Evolutionary conservation across 345 rosid species (phyloP), one percentile per base, ranked within the genome.

Genomic region (Rhodomyrtus tomentosa): DNA sequence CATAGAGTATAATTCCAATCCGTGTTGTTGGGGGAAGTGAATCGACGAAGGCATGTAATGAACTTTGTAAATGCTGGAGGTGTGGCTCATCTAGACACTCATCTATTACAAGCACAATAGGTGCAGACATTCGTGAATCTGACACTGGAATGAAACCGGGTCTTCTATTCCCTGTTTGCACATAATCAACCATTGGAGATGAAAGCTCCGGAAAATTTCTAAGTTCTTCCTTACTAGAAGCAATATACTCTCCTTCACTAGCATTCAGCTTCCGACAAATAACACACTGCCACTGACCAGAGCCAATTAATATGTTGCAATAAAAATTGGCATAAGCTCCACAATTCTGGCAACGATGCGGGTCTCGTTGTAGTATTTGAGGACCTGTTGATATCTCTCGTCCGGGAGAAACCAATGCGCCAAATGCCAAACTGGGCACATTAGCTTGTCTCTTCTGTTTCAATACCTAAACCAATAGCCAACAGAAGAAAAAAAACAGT

Each of bases 261-360:
- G 91, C 96, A 89, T 95, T 94, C 90, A 98, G 84, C 74, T 82
- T 90, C 85, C 85, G 58, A 89, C 98, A 98, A 84, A 98, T 91
- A 58, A 96, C 91, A 79, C 99, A 98, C 85, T 98, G 98, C 99
- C 98, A 98, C 87, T 98, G 98, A 81, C 99, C 99, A 27, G 98
- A 96, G 74, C 99, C 94, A 87, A 95, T 89, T 86, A 98, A 88
- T 84, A 96, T 89, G 85, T 94, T 91, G 92, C 95, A 93, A 58
- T 94, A 94, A 29, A 93, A 85, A 92, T 98, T 96, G n/a, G 95
- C 89, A 92, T 92, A 98, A 27, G 98, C 99, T 86, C 99, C 98
- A 89, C 99, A 96, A 82, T 94, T 92, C 25, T 89, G 91, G 90
- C 99, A 98, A 82, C 95, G 97, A 87, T 96, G 98, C 51, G 99